Conservation (phyloP, 2,329 filamentous ascomycete genomes). For the Exophiala alcalophila region DNA sequence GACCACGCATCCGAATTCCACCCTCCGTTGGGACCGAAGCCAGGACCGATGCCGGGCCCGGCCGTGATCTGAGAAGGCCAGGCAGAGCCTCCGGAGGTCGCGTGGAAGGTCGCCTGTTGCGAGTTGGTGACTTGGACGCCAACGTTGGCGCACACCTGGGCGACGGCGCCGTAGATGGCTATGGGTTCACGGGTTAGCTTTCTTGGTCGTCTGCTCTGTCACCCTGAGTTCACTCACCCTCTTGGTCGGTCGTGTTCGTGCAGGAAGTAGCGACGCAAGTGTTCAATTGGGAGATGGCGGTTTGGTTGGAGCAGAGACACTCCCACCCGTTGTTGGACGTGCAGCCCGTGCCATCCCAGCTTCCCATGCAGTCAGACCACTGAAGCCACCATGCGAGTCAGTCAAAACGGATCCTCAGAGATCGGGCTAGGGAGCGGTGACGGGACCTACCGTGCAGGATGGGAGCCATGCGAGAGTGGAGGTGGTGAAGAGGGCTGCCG, state of each 20-base stretch:
- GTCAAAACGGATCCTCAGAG: background rate
- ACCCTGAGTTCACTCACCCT: conserved; percentile 27
- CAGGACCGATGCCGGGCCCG: conserved; percentile 25
- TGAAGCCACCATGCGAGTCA: conserved; percentile 8
- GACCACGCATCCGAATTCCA: conserved; percentile 28
- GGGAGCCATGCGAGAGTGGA: conserved; percentile 28
- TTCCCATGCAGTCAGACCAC: conserved; percentile 30
- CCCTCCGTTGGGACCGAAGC: conserved; percentile 24
- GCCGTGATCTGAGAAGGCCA: conserved; percentile 28
- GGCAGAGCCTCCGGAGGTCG: conserved; percentile 29
- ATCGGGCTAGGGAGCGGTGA: background rate
- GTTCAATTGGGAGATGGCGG: conserved; percentile 30
- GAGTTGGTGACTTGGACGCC: conserved; percentile 28
- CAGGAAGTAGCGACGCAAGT: conserved; percentile 31
- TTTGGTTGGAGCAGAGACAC: conserved; percentile 30
- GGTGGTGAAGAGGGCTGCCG: conserved; percentile 26
- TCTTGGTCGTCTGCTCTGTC: conserved; percentile 1
- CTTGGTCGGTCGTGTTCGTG: conserved; percentile 31
- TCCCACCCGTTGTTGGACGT: conserved; percentile 25
- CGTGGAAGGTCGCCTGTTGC: conserved; percentile 31
- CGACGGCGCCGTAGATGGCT: conserved; percentile 31
- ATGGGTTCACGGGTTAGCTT: conserved; percentile 9
- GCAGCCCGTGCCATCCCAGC: conserved; percentile 29
- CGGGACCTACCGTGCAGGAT: conserved; percentile 22
- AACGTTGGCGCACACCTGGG: conserved; percentile 31